Evolutionary conservation across 73 alveolate species (phyloP).

Genomic region (Paramecium sonneborni): DNA sequence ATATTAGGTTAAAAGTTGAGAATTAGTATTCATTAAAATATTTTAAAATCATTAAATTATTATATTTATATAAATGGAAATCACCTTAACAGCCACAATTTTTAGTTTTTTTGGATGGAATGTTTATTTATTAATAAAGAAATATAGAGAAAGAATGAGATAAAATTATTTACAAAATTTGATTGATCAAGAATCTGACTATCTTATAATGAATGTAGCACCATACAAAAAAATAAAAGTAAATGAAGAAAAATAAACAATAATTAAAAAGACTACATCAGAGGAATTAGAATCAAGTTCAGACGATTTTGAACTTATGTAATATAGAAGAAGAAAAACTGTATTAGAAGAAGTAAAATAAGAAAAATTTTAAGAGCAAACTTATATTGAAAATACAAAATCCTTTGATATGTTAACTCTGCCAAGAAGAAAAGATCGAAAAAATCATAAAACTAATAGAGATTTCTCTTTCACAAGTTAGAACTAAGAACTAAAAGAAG

Average conservation of each 20-base stretch:
- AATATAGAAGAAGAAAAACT: neutral
- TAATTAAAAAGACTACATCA: neutral
- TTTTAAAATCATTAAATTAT: neutral
- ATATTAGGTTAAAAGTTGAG: neutral
- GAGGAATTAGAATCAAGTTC: neutral
- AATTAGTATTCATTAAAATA: neutral
- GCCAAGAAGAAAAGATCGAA: neutral
- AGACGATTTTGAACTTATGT: neutral
- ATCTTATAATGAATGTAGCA: neutral
- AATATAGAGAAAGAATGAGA: neutral
- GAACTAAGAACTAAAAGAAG: neutral
- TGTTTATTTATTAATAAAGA: neutral
- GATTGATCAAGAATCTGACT: neutral
- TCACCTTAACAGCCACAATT: conserved; percentile 10
- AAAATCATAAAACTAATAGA: neutral
- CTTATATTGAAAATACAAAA: neutral
- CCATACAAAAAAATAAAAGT: neutral
- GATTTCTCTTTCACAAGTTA: neutral
- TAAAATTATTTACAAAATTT: neutral
- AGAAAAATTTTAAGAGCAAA: neutral
- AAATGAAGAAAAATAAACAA: neutral
- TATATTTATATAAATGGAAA: neutral
- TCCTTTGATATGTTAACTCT: neutral
- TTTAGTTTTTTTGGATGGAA: neutral
- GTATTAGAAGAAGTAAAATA: neutral